Evolutionary conservation across 2,329 filamentous ascomycete genomes (phyloP), one percentile per base, ranked within the genome.

Genomic region (Monosporascus sp.): DNA sequence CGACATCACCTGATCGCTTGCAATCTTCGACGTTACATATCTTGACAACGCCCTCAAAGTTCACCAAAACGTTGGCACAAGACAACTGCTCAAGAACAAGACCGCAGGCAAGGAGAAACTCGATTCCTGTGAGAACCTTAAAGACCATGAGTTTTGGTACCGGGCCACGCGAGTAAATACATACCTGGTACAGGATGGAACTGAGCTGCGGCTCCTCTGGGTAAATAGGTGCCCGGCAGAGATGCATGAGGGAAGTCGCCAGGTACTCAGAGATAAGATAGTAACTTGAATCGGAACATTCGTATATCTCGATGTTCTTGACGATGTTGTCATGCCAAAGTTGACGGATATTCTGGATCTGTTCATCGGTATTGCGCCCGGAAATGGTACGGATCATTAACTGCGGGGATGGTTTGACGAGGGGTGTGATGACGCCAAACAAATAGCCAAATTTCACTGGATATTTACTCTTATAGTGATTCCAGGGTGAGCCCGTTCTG

Each of bases 321-420:
- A 20, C 22, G 1, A 54, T 11, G 38, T 51, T 54, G 2, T 25
- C 0, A 34, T 54, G 11, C 27, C 27, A 39, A 5, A 54, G 38
- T 44, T 54, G 9, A 46, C 38, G 22, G 24, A 51, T 51, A 6
- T 37, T 49, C 20, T 54, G 5, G 14, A 49, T 54, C 8, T 34
- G 37, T 22, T 51, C 27, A 8, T 54, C 20, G 8, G 14, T 31
- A 15, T 54, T 18, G 9, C 36, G 44, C 20, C 45, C 20, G 15
- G 45, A 14, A 9, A 51, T 49, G 11, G 49, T 54, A 34, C 45
- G 49, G 8, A 54, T 51, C 3, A 51, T 54, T 15, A 54, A 49
- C 17, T 11, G 20, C 38, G 9, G 9, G 27, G 27, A 31, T 51
- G 17, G 20, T 45, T 41, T 31, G n/a, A 45, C 18, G 11, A 9